Evolutionary conservation across 2,329 filamentous ascomycete species (phyloP).

Genomic region (Nemania diffusa): DNA sequence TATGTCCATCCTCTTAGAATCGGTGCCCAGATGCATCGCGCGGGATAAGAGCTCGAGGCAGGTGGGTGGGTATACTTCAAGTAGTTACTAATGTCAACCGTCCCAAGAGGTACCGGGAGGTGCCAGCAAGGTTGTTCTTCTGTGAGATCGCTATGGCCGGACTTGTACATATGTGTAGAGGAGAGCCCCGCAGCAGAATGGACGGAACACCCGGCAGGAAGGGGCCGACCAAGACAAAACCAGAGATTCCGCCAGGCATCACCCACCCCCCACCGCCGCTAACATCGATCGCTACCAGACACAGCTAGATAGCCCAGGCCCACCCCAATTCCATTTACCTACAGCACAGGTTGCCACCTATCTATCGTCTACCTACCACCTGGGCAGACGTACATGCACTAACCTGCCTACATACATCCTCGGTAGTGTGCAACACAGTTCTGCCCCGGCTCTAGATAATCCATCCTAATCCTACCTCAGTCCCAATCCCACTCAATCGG

Average conservation of each 20-base stretch:
- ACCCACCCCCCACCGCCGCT: neutral
- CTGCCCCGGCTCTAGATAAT: neutral
- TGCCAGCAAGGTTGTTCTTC: constrained; percentile 13
- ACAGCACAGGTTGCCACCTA: neutral
- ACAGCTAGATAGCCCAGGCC: constrained; percentile 3
- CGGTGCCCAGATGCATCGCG: constrained; percentile 23
- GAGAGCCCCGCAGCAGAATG: constrained; percentile 9
- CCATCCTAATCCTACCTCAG: constrained; percentile 3
- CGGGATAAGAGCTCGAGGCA: neutral
- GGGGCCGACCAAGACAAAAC: constrained; percentile 30
- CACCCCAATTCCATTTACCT: constrained; percentile 13
- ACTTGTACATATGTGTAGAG: neutral
- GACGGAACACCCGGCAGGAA: constrained; percentile 28
- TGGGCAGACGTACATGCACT: neutral
- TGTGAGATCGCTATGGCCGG: constrained; percentile 6
- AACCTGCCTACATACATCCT: neutral
- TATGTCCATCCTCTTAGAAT: constrained; percentile 9
- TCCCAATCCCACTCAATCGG: neutral
- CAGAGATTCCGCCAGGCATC: constrained; percentile 3
- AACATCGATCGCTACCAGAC: constrained; percentile 10
- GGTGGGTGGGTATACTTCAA: neutral
- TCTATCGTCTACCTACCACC: neutral
- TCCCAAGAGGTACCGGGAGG: constrained; percentile 1
- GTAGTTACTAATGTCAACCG: constrained; percentile 14
- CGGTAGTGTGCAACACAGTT: no score